Evolutionary conservation across 1,284 basidiomycete genomes (phyloP).

Genomic region (Irpex lacteus): DNA sequence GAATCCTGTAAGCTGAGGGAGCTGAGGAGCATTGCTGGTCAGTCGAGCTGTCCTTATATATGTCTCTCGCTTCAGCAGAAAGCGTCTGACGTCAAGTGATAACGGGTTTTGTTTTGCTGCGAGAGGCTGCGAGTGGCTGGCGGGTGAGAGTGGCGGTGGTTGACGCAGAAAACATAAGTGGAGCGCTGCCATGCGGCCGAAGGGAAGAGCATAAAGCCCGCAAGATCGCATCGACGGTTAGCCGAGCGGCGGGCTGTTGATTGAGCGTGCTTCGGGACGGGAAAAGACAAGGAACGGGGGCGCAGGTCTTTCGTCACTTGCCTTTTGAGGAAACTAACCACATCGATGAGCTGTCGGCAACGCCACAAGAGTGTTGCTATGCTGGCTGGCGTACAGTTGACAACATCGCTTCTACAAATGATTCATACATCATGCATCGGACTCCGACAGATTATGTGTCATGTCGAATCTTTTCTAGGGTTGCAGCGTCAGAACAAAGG

Average conservation of each 20-base stretch:
- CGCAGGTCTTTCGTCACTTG: neutral
- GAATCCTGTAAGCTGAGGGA: neutral
- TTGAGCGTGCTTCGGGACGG: neutral
- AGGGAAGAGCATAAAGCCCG: neutral
- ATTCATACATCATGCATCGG: neutral
- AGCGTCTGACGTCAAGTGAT: constrained; percentile 15
- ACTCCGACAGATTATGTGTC: neutral
- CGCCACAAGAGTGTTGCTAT: neutral
- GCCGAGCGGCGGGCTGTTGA: neutral
- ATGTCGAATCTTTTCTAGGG: too few relatives aligned
- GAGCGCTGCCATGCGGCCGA: neutral
- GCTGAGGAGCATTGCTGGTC: neutral
- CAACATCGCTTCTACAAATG: too few relatives aligned
- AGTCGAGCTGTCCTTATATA: constrained; percentile 10
- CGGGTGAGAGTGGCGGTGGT: too few relatives aligned
- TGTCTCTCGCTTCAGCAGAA: neutral
- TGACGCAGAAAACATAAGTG: neutral
- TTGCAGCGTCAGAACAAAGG: too few relatives aligned
- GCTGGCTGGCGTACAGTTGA: neutral
- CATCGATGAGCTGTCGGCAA: neutral
- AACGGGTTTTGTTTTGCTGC: neutral
- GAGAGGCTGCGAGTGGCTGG: neutral
- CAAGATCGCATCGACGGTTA: neutral
- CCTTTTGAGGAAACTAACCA: neutral
- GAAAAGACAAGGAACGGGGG: neutral